A percentile compares a stretch with the other conserved stretches of the same genome.
phyloP scores from a whole-genome alignment of 805 yeast genomes.

The Huiozyma naganishii region DNA sequence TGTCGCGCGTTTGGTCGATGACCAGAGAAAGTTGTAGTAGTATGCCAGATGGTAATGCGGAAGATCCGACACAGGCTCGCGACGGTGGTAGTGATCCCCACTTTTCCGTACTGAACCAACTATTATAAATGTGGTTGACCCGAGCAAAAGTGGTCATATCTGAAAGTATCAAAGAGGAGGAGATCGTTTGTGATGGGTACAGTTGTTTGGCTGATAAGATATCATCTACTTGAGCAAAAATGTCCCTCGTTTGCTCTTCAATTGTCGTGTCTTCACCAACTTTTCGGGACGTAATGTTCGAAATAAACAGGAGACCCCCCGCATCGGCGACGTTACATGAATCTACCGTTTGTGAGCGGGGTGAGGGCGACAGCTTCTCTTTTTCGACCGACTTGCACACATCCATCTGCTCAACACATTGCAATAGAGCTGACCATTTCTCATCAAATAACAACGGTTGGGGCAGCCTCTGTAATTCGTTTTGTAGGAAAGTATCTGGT shows the following conservation, averaged over 20 bases:
- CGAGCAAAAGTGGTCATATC: conserved; percentile 54
- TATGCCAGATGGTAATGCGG: conserved; percentile 24
- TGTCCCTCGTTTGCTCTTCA: conserved; percentile 37
- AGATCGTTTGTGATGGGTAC: conserved; percentile 40
- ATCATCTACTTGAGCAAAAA: conserved; percentile 35
- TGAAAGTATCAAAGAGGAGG: conserved; percentile 47
- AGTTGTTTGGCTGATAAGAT: conserved; percentile 27
- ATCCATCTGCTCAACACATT: background rate
- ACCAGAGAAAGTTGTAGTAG: conserved; percentile 49
- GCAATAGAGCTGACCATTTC: conserved; percentile 16
- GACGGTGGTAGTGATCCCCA: conserved; percentile 69
- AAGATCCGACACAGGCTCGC: conserved; percentile 69
- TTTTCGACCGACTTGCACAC: background rate
- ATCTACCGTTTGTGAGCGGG: no score
- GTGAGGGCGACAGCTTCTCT: background rate
- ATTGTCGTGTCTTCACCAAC: conserved; percentile 14
- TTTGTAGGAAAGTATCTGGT: conserved; percentile 11
- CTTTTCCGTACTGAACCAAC: conserved; percentile 34
- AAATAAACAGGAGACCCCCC: conserved; percentile 30
- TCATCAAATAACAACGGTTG: conserved; percentile 12
- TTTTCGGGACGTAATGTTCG: conserved; percentile 31
- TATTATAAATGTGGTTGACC: conserved; percentile 52
- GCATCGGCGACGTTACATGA: conserved; percentile 8
- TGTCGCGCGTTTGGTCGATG: conserved; percentile 24
- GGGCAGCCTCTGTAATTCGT: conserved; percentile 30